These are phyloP conservation scores for Brasenia schreberi DNA, from an alignment of 164 flowering plant species.

Conservation along the genomic window DNA sequence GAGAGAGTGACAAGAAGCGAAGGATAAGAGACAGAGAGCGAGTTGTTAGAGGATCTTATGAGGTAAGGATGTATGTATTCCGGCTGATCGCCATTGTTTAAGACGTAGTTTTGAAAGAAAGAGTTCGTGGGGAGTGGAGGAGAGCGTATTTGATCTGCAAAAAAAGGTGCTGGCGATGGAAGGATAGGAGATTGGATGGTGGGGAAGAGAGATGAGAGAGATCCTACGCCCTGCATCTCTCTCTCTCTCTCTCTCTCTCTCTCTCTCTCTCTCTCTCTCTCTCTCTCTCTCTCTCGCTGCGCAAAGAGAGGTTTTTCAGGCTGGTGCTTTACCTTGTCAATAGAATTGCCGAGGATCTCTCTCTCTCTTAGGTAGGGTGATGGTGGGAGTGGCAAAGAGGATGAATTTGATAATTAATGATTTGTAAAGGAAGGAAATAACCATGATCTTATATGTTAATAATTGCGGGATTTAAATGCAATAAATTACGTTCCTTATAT, in stretches of 20 bases:
- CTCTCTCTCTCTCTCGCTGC: too few species aligned
- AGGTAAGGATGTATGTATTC: constrained; percentile 92
- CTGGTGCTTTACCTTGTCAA: too few species aligned
- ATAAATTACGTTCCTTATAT: too few species aligned
- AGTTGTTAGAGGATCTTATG: constrained; percentile 50
- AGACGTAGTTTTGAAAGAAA: constrained; percentile 83
- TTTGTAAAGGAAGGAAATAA: too few species aligned
- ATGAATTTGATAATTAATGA: too few species aligned
- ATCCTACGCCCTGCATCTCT: not conserved
- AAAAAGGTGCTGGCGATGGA: constrained; percentile 76
- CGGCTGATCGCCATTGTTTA: constrained; percentile 79
- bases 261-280: too few species aligned
- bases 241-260: not conserved
- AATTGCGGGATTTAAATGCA: too few species aligned
- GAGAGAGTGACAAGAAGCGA: constrained; percentile 32
- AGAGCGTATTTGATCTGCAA: constrained; percentile 60
- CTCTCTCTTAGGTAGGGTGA: too few species aligned
- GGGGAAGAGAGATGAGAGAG: constrained; percentile 41
- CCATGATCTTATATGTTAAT: too few species aligned
- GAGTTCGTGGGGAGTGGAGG: constrained; percentile 88
- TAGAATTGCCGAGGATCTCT: too few species aligned
- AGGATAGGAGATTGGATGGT: constrained; percentile 48
- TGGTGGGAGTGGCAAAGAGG: too few species aligned
- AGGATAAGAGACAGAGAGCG: constrained; percentile 70
- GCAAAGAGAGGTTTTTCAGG: too few species aligned